These are phyloP conservation scores for Athelia psychrophila DNA, from an alignment of 1,284 basidiomycete genomes.

Conservation along the genomic window DNA sequence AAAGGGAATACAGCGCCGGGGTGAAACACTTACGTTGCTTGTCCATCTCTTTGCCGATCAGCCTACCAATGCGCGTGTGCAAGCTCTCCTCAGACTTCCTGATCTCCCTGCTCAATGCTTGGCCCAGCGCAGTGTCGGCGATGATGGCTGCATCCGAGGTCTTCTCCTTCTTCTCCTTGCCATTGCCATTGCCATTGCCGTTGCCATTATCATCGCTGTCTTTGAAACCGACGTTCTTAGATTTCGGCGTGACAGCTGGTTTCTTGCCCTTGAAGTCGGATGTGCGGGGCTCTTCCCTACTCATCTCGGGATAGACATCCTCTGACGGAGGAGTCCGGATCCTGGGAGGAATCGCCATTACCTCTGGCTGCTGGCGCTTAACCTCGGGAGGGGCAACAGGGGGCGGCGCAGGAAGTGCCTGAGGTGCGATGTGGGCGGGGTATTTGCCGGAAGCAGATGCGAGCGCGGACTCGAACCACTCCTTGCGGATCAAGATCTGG, in stretches of 20 bases:
- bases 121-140: slow-evolving; percentile 51
- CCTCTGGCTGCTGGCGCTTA: slow-evolving; percentile 31
- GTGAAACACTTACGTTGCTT: slow-evolving; percentile 66
- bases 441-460: slow-evolving; percentile 54
- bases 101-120: slow-evolving; percentile 67
- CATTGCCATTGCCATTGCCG: slow-evolving; percentile 23
- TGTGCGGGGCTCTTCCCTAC: slow-evolving; percentile 53
- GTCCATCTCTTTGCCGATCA: slow-evolving; percentile 82
- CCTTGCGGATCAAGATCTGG: slow-evolving; percentile 77
- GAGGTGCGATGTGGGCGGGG: slow-evolving; percentile 39
- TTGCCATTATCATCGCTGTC: slow-evolving; percentile 44
- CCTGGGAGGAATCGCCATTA: slow-evolving; percentile 32
- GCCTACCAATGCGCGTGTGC: slow-evolving; percentile 65
- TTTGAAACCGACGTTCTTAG: slow-evolving; percentile 62
- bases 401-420: slow-evolving; percentile 24
- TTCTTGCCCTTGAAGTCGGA: slow-evolving; percentile 52
- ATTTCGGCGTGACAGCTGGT: slow-evolving; percentile 20
- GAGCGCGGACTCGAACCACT: slow-evolving; percentile 74
- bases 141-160: slow-evolving; percentile 37
- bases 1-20: too few relatives aligned
- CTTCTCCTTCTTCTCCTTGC: slow-evolving; percentile 44
- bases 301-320: slow-evolving; percentile 62
- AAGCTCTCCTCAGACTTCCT: slow-evolving; percentile 78
- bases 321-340: slow-evolving; percentile 69
- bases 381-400: slow-evolving; percentile 27